Percentiles rank a stretch among this genome's conserved stretches.
Conservation (phyloP, 75 land plant species). For the Picea sitchensis region DNA sequence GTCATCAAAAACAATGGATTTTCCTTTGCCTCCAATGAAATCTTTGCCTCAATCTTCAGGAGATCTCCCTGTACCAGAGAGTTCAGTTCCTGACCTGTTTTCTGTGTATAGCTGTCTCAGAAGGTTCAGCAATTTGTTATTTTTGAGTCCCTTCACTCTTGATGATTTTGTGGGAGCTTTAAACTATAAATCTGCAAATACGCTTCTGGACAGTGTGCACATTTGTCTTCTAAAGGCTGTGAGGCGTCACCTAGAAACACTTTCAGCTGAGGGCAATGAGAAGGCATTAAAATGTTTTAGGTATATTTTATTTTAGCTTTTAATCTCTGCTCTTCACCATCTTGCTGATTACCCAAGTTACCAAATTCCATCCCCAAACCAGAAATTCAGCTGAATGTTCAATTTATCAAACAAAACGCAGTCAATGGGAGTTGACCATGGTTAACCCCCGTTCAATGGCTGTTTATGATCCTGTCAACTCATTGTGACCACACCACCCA, state of each 20-base stretch:
- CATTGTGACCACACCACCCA: too few relatives aligned
- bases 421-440: too few relatives aligned
- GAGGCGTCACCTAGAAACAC: constrained; percentile 56
- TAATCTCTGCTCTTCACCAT: neutral
- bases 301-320: constrained; percentile 19
- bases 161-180: constrained; percentile 69
- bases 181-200: constrained; percentile 35
- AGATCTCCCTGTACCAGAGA: constrained; percentile 49
- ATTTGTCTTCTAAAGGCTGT: constrained; percentile 57
- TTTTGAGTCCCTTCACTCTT: constrained; percentile 67
- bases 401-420: too few relatives aligned
- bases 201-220: constrained; percentile 67
- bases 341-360: neutral
- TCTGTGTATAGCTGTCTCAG: constrained; percentile 69
- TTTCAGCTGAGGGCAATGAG: constrained; percentile 45
- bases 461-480: too few relatives aligned
- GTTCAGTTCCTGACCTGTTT: constrained; percentile 54
- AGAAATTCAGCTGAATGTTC: too few relatives aligned
- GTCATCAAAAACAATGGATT: constrained; percentile 2
- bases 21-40: constrained; percentile 20
- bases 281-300: constrained; percentile 49
- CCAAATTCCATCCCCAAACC: too few relatives aligned
- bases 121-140: constrained; percentile 60
- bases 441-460: too few relatives aligned
- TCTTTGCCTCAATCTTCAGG: constrained; percentile 69